Conservation (phyloP, 78 protist species). For the Emiliania huxleyi region DNA sequence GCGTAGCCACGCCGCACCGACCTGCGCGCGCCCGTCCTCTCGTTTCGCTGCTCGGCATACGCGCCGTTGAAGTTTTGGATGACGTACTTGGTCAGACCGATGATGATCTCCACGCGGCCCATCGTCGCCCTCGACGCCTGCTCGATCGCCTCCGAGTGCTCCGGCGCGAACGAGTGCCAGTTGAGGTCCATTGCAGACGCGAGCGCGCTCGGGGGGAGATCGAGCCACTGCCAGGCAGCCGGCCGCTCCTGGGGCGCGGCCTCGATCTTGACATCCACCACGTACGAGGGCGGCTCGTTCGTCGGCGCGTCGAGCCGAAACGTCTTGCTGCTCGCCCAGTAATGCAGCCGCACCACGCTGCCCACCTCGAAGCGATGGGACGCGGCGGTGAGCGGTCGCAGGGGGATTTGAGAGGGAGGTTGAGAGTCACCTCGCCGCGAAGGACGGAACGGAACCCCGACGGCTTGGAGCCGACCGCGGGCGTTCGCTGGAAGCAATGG, state of each 20-base stretch:
- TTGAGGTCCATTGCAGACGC: not conserved
- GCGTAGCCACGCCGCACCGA: not conserved
- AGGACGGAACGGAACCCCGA: not conserved
- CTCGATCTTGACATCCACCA: not conserved
- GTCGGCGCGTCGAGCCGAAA: not conserved
- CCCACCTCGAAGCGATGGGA: too few relatives aligned
- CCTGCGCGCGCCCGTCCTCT: not conserved
- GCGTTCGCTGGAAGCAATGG: not conserved
- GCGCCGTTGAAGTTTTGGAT: not conserved
- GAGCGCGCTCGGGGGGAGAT: not conserved
- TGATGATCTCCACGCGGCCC: not conserved
- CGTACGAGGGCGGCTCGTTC: not conserved
- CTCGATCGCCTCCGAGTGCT: not conserved
- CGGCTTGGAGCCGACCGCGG: not conserved
- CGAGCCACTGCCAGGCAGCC: not conserved
- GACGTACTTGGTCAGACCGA: not conserved
- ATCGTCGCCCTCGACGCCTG: not conserved
- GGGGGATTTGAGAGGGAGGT: too few relatives aligned
- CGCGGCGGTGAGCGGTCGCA: too few relatives aligned
- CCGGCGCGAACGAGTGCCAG: not conserved
- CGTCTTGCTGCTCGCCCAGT: not conserved
- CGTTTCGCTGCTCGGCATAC: not conserved
- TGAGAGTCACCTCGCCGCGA: too few relatives aligned
- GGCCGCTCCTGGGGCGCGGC: not conserved
- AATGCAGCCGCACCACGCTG: not conserved